Base-by-base conservation (phyloP, 108 stramenopile species). In the Licmophora abbreviata region DNA sequence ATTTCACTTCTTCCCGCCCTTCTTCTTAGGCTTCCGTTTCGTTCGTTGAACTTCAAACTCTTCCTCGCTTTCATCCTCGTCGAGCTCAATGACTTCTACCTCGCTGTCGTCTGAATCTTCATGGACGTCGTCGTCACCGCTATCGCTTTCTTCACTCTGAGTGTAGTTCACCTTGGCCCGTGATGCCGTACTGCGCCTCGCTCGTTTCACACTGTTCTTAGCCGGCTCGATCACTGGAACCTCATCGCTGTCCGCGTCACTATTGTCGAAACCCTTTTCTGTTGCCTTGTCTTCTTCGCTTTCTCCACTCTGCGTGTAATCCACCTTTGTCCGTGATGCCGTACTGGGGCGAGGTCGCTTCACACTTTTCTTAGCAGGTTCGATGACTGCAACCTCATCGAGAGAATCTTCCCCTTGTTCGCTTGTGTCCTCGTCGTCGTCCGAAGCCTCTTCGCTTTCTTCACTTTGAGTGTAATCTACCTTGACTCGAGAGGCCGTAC, bases 261-360 rank as follows among this genome's bases (percentile, higher is more conserved):
- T n/a, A n/a, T n/a, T n/a, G n/a, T n/a, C n/a, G n/a, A n/a, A n/a
- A n/a, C n/a, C n/a, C n/a, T n/a, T 46, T 35, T 23, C 20, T 11
- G 44, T 33, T 36, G 15, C 20, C 15, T 14, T 8, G 53, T 45
- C 47, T 42, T 36, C 47, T 43, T 20, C 52, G 33, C 43, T 59
- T 23, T 51, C 50, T 48, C 57, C 73, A 56, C 55, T 64, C 49
- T 30, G 48, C 34, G 34, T 66, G 51, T 14, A 61, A 14, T 48
- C n/a, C n/a, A n/a, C n/a, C n/a, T n/a, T n/a, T n/a, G n/a, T n/a
- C n/a, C n/a, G n/a, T n/a, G n/a, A n/a, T n/a, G n/a, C n/a, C n/a
- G n/a, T n/a, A n/a, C n/a, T n/a, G n/a, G n/a, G n/a, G n/a, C n/a
- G n/a, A n/a, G n/a, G n/a, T n/a, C n/a, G n/a, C n/a, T n/a, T n/a